phyloP scores from a whole-genome alignment of 2,329 filamentous ascomycete genomes.

The Venturia pyrina region DNA sequence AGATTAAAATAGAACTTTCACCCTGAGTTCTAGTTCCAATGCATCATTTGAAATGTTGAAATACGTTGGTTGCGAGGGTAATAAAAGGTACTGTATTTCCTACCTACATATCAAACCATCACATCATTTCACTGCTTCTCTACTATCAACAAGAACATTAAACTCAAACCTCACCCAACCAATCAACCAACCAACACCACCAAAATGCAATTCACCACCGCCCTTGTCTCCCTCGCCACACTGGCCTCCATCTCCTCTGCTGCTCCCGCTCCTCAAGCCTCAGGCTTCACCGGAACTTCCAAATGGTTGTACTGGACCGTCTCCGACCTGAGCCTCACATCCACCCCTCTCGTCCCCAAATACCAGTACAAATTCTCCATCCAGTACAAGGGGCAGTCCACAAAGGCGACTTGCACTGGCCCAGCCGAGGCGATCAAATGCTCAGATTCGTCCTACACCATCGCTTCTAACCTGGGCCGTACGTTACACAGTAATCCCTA shows the following conservation, averaged over 20 bases:
- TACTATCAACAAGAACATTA: not conserved
- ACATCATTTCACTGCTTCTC: not conserved
- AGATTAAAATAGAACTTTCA: not conserved
- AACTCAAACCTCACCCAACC: not conserved
- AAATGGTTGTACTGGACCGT: not conserved
- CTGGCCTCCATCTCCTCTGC: not conserved
- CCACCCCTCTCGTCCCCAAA: not conserved
- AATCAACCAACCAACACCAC: not conserved
- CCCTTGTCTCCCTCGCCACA: not conserved
- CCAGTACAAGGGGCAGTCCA: not conserved
- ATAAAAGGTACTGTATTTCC: not conserved
- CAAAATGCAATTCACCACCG: not conserved
- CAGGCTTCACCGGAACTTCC: not conserved
- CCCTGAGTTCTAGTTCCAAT: too few relatives aligned
- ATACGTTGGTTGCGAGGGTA: not conserved
- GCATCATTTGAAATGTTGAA: too few relatives aligned
- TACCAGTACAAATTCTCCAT: not conserved
- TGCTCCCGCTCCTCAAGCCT: not conserved
- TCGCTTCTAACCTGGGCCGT: not conserved
- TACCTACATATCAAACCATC: not conserved
- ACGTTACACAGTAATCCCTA: not conserved
- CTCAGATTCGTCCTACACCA: not conserved
- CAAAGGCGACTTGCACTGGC: not conserved
- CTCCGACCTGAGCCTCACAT: not conserved
- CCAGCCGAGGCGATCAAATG: not conserved